These are phyloP conservation scores for Colletotrichum limetticola DNA, from an alignment of 2,329 filamentous ascomycete species.

Conservation along the genomic window DNA sequence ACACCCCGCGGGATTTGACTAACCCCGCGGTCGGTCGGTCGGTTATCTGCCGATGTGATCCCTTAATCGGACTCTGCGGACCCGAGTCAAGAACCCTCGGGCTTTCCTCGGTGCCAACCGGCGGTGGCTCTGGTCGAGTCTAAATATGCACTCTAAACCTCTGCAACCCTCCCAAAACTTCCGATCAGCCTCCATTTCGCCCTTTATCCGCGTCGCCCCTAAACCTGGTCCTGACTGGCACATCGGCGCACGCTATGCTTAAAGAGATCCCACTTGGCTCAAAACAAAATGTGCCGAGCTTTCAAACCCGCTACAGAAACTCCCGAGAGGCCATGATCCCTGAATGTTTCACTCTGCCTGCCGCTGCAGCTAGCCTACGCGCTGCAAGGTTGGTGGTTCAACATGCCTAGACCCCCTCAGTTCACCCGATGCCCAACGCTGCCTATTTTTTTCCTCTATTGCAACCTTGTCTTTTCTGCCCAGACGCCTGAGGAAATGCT, in stretches of 20 bases:
- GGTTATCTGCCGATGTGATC: conserved; percentile 1
- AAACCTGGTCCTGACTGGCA: neutral
- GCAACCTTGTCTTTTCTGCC: neutral
- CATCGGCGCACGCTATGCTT: neutral
- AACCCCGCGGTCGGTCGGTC: neutral
- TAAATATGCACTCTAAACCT: neutral
- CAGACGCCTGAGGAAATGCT: neutral
- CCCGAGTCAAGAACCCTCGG: neutral
- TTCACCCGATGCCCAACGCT: neutral
- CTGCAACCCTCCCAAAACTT: neutral
- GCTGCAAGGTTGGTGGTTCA: neutral
- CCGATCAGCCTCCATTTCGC: neutral
- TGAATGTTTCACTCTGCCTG: conserved; percentile 15
- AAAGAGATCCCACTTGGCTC: neutral
- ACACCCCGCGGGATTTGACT: neutral
- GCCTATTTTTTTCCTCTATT: neutral
- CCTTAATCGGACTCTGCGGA: neutral
- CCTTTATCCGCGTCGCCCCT: neutral
- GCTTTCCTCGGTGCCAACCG: conserved; percentile 4
- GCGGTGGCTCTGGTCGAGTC: neutral
- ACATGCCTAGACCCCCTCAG: neutral
- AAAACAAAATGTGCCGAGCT: neutral
- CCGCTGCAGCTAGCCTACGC: neutral
- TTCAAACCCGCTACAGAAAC: conserved; percentile 2
- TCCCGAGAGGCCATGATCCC: conserved; percentile 13